Conservation (phyloP, 371 early-diverging fungal species). For the Mortierella polycephala region DNA sequence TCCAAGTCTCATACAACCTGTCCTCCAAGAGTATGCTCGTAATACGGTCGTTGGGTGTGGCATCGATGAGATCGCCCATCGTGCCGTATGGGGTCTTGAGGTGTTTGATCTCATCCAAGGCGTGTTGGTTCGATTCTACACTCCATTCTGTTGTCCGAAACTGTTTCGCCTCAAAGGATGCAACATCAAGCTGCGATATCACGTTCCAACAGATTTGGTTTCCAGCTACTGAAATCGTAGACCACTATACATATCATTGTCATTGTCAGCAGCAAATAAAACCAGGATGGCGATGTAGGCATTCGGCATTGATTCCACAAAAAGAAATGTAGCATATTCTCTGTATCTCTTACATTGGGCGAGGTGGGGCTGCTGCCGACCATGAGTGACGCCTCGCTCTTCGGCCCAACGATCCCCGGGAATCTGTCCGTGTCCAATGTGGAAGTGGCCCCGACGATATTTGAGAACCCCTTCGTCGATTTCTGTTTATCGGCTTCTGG, state of each 20-base stretch:
- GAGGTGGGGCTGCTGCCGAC: too few relatives aligned
- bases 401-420: constrained; percentile 7
- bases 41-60: constrained; percentile 23
- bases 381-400: constrained; percentile 1
- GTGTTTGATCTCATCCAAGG: constrained; percentile 12
- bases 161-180: background rate
- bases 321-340: constrained; percentile 2
- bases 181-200: constrained; percentile 2
- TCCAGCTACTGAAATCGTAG: constrained; percentile 3
- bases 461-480: constrained; percentile 6
- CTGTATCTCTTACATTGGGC: too few relatives aligned
- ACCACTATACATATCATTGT: constrained; percentile 7
- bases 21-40: constrained; percentile 27
- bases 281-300: background rate
- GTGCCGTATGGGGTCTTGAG: constrained; percentile 9
- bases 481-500: constrained; percentile 6
- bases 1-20: constrained; percentile 34
- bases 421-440: constrained; percentile 11
- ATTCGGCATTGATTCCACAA: background rate
- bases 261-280: background rate
- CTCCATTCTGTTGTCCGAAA: constrained; percentile 21
- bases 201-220: constrained; percentile 24
- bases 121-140: background rate
- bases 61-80: constrained; percentile 20
- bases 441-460: constrained; percentile 16